These are phyloP conservation scores for Pseudocercospora ulei DNA, from an alignment of 2,329 filamentous ascomycete genomes.

Conservation along the genomic window DNA sequence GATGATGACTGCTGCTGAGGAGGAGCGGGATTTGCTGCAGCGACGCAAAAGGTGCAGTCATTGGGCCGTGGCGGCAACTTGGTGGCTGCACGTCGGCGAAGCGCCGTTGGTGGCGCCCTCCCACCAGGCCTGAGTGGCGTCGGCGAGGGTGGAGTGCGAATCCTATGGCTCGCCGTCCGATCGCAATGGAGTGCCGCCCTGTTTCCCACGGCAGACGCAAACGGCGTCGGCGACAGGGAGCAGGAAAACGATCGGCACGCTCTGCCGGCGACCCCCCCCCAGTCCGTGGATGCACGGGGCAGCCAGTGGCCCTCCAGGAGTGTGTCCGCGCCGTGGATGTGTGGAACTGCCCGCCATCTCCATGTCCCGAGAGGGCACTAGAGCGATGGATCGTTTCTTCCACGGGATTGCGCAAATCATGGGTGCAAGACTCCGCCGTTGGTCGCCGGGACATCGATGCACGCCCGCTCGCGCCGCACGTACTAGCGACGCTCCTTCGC, in stretches of 20 bases:
- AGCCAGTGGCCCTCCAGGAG: background rate
- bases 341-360: too few species aligned
- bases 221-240: conserved; percentile 3
- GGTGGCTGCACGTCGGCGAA: background rate
- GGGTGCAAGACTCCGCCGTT: too few species aligned
- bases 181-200: background rate
- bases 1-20: conserved; percentile 2
- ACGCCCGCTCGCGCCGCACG: conserved; percentile 3
- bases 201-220: background rate
- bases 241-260: conserved; percentile 3
- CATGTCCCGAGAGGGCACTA: too few species aligned
- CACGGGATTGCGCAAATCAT: too few species aligned
- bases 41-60: conserved; percentile 1
- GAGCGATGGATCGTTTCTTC: too few species aligned
- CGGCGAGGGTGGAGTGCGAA: background rate
- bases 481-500: background rate
- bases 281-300: conserved; percentile 1
- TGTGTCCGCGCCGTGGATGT: background rate
- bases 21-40: background rate
- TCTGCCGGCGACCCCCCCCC: conserved; percentile 5
- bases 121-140: conserved; percentile 3
- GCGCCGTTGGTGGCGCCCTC: background rate
- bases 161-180: conserved; percentile 2
- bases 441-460: too few species aligned
- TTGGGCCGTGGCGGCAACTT: conserved; percentile 4